Percentiles rank a stretch among this genome's conserved stretches.
These are phyloP conservation scores for Suaeda aralocaspica DNA, from an alignment of 148 eudicot genomes.

Conservation along the genomic window DNA sequence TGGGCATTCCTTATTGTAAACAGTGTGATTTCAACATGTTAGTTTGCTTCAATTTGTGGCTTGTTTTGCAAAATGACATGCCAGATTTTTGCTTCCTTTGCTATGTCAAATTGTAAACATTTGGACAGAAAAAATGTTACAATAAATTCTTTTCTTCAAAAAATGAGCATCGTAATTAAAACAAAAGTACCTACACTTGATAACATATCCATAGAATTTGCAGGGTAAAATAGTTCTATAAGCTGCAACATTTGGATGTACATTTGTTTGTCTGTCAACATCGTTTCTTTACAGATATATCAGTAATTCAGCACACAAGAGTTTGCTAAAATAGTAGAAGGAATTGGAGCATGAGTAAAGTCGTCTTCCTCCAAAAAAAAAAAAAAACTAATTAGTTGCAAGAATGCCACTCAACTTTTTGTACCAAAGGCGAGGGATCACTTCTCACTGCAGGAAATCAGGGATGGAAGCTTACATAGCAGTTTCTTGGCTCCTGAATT, in stretches of 20 bases:
- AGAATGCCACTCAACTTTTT: slow-evolving; percentile 15
- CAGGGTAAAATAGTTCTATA: slow-evolving; percentile 3
- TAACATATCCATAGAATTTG: not conserved
- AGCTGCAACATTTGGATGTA: slow-evolving; percentile 17
- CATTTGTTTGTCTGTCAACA: slow-evolving; percentile 11
- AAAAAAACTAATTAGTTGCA: not conserved
- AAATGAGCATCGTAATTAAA: not conserved
- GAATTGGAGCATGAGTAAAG: not conserved
- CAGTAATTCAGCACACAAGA: slow-evolving; percentile 14
- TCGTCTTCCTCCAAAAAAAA: slow-evolving; percentile 15
- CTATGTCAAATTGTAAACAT: not conserved
- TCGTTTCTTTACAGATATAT: slow-evolving; percentile 23
- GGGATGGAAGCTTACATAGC: slow-evolving; percentile 18
- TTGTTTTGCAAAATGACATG: slow-evolving; percentile 2
- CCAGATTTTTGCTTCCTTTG: not conserved
- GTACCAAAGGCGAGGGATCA: slow-evolving; percentile 2
- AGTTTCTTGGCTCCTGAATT: slow-evolving; percentile 12
- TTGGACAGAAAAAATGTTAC: not conserved
- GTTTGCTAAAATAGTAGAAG: slow-evolving; percentile 5
- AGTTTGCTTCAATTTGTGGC: slow-evolving; percentile 26
- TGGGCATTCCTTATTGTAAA: slow-evolving; percentile 22
- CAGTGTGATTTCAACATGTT: slow-evolving; percentile 27
- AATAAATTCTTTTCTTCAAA: not conserved
- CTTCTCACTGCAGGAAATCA: slow-evolving; percentile 20
- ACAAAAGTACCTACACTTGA: slow-evolving; percentile 1